A percentile compares a stretch with the other conserved stretches of the same genome.
Conservation (phyloP, 352 stramenopile species). For the Globisporangium takayamanum region DNA sequence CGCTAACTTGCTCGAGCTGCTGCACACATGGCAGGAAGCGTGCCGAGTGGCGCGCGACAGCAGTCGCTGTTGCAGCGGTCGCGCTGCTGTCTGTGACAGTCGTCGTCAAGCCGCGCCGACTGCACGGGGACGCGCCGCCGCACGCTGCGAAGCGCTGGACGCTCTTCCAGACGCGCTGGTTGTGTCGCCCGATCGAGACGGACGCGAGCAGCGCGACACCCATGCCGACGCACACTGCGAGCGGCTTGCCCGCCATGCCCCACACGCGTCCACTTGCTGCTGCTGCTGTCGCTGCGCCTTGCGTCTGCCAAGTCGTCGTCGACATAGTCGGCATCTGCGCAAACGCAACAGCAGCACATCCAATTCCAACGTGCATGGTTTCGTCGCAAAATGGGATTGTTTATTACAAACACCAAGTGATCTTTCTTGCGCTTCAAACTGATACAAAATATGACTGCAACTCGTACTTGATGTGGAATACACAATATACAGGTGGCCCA, state of each 20-base stretch:
- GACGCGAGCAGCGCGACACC: slow-evolving; percentile 64
- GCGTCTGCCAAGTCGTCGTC: not conserved
- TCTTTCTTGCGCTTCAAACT: no score
- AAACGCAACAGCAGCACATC: not conserved
- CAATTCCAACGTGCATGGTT: not conserved
- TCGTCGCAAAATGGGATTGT: no score
- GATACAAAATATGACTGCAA: no score
- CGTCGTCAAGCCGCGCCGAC: slow-evolving; percentile 17
- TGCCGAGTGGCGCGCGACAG: slow-evolving; percentile 1
- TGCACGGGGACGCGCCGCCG: slow-evolving; percentile 4
- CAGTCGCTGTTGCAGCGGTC: not conserved
- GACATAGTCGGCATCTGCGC: not conserved
- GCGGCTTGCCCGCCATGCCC: slow-evolving; percentile 19
- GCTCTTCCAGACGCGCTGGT: slow-evolving; percentile 42
- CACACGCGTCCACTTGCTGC: not conserved
- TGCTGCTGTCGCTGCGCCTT: not conserved
- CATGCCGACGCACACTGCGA: slow-evolving; percentile 61
- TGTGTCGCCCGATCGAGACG: slow-evolving; percentile 46
- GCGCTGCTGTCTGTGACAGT: not conserved
- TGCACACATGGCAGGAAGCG: slow-evolving; percentile 42
- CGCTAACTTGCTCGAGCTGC: slow-evolving; percentile 32
- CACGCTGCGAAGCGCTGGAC: slow-evolving; percentile 23
- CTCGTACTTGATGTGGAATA: not conserved
- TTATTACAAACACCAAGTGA: no score
- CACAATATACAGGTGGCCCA: not conserved